phyloP scores from a whole-genome alignment of 768 basidiomycete genomes.

The Pleurotus tuber-regium region DNA sequence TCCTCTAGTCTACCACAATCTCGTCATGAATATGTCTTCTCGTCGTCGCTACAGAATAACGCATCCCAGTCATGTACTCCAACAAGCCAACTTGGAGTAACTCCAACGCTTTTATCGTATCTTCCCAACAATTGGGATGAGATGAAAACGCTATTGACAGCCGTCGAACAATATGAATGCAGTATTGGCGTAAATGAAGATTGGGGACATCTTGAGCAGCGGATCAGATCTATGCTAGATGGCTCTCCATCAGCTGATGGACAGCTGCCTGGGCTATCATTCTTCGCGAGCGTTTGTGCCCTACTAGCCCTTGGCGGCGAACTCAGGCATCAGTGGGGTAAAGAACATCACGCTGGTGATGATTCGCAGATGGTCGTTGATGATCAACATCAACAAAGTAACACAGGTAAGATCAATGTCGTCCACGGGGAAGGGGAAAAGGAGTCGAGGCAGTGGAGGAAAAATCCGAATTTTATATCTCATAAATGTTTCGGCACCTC shows the following conservation, averaged over 20 bases:
- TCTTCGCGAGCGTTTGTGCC: slow-evolving; percentile 1
- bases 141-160: neutral
- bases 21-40: neutral
- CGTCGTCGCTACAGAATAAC: neutral
- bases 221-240: slow-evolving; percentile 1
- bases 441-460: slow-evolving; percentile 1
- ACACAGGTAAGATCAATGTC: neutral
- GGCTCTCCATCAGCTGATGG: neutral
- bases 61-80: neutral
- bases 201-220: neutral
- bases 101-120: neutral
- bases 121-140: neutral
- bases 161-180: slow-evolving; percentile 1
- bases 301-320: slow-evolving; percentile 5
- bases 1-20: neutral
- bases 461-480: slow-evolving; percentile 4
- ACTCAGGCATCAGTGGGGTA: neutral
- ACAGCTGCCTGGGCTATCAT: neutral
- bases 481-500: slow-evolving; percentile 2
- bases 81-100: slow-evolving; percentile 1
- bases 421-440: neutral
- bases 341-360: neutral
- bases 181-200: neutral
- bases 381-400: neutral
- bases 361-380: slow-evolving; percentile 2